Conservation (phyloP, 2,329 filamentous ascomycete genomes). For the Cytospora schulzeri region DNA sequence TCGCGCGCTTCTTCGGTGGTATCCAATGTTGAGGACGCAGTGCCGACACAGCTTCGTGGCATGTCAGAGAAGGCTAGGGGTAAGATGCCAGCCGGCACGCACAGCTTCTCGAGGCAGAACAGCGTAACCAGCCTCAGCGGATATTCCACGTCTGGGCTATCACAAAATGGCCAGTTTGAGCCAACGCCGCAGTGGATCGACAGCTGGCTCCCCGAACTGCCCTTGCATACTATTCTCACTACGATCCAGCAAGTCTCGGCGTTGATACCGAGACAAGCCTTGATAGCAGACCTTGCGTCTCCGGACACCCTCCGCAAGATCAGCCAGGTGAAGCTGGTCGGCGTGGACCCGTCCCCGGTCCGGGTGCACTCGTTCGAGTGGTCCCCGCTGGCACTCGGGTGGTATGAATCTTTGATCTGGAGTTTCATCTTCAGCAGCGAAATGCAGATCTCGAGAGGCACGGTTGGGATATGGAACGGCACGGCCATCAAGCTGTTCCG, state of each 20-base stretch:
- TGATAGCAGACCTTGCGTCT: slow-evolving; percentile 46
- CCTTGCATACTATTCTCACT: slow-evolving; percentile 82
- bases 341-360: slow-evolving; percentile 73
- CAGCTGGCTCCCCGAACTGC: slow-evolving; percentile 88
- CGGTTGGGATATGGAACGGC: slow-evolving; percentile 91
- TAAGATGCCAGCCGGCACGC: slow-evolving; percentile 85
- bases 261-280: slow-evolving; percentile 55
- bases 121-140: slow-evolving; percentile 79
- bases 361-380: slow-evolving; percentile 91
- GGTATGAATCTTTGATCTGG: slow-evolving; percentile 96
- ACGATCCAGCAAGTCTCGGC: slow-evolving; percentile 69
- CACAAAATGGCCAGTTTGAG: slow-evolving; percentile 66
- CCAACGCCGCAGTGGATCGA: slow-evolving; percentile 87
- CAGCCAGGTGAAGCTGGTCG: slow-evolving; percentile 63
- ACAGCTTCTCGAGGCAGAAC: slow-evolving; percentile 87
- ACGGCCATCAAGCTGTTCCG: slow-evolving; percentile 86
- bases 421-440: slow-evolving; percentile 89
- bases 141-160: slow-evolving; percentile 60
- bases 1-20: slow-evolving; percentile 70
- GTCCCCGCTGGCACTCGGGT: slow-evolving; percentile 85
- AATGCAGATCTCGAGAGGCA: slow-evolving; percentile 83
- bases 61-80: slow-evolving; percentile 98
- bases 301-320: slow-evolving; percentile 57
- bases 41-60: slow-evolving; percentile 79
- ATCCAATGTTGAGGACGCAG: slow-evolving; percentile 70